A percentile compares a stretch with the other conserved stretches of the same genome.
These are phyloP conservation scores for Auriculariales sp. DNA, from an alignment of 768 basidiomycete species.

Conservation along the genomic window DNA sequence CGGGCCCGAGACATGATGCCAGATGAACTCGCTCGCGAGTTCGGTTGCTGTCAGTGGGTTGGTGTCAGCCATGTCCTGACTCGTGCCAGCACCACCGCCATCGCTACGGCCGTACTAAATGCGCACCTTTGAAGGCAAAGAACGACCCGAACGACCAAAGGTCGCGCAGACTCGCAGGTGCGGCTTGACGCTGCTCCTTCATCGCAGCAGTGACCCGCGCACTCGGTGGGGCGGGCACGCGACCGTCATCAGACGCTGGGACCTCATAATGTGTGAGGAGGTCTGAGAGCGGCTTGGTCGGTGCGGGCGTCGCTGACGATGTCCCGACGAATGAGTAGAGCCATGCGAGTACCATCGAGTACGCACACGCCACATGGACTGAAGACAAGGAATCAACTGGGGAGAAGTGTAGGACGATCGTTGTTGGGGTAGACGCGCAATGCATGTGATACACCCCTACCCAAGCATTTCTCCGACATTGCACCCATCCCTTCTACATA, in stretches of 20 bases:
- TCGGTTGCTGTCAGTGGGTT: constrained; percentile 21
- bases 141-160: constrained; percentile 59
- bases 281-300: background rate
- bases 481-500: too few species aligned
- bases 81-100: constrained; percentile 14
- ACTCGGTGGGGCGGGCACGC: constrained; percentile 44
- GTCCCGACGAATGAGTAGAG: too few species aligned
- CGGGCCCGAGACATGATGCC: constrained; percentile 76
- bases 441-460: too few species aligned
- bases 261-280: constrained; percentile 3
- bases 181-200: constrained; percentile 39
- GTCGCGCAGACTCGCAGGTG: constrained; percentile 50
- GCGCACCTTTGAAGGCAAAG: constrained; percentile 44
- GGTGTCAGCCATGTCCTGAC: too few species aligned
- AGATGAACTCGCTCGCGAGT: constrained; percentile 52
- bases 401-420: too few species aligned
- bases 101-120: background rate
- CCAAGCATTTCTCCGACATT: too few species aligned
- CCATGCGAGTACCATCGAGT: too few species aligned
- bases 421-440: too few species aligned
- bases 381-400: too few species aligned
- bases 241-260: too few species aligned
- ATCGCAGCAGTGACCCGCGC: constrained; percentile 55
- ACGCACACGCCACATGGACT: too few species aligned
- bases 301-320: too few species aligned